These are phyloP conservation scores for Oenanthe sinensis DNA, from an alignment of 129 eudicot species.

Conservation along the genomic window DNA sequence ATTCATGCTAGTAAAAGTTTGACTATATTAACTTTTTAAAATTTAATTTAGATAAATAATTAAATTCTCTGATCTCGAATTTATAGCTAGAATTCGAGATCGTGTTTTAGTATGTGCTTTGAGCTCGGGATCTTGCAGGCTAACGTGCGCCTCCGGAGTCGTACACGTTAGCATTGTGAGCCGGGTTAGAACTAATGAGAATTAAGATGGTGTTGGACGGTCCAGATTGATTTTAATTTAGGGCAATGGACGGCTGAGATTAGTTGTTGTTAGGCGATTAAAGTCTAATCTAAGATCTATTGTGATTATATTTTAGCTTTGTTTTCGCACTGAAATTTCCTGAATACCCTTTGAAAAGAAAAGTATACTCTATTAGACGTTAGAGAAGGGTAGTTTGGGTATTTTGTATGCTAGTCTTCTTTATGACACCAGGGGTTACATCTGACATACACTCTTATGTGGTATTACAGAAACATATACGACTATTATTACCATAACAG, in stretches of 20 bases:
- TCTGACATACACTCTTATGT: neutral
- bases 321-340: neutral
- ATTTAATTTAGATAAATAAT: neutral
- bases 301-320: neutral
- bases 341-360: neutral
- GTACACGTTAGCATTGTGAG: neutral
- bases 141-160: neutral
- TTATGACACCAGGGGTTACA: conserved; percentile 5
- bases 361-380: neutral
- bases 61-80: neutral
- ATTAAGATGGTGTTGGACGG: neutral
- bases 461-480: neutral
- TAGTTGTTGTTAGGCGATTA: neutral
- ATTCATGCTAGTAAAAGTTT: no score
- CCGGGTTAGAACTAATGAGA: no score
- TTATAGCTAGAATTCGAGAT: neutral
- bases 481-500: neutral
- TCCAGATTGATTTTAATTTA: neutral
- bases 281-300: neutral
- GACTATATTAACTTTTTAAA: no score
- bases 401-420: neutral
- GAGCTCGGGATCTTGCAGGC: neutral
- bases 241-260: neutral
- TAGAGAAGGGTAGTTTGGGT: neutral
- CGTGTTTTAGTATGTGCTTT: neutral